phyloP scores from a whole-genome alignment of 768 basidiomycete genomes.

The Psilocybe cubensis region DNA sequence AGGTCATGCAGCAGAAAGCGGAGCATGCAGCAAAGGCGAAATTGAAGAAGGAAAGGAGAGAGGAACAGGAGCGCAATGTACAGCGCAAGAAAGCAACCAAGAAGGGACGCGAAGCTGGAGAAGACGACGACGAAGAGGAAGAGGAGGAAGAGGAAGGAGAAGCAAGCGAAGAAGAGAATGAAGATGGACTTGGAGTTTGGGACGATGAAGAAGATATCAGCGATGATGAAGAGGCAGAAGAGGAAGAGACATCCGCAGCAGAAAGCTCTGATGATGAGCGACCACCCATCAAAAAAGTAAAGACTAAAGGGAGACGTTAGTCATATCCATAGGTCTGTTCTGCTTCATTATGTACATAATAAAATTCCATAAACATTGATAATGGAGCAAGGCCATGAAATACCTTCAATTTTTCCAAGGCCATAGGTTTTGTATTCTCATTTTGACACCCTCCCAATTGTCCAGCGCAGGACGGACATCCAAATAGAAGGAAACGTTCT shows the following conservation, averaged over 20 bases:
- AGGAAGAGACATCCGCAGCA: slow-evolving; percentile 38
- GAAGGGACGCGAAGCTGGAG: slow-evolving; percentile 28
- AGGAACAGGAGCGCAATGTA: slow-evolving; percentile 93
- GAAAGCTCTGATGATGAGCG: slow-evolving; percentile 54
- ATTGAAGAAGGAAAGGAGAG: slow-evolving; percentile 74
- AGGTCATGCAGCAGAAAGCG: slow-evolving; percentile 65
- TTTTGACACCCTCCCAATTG: slow-evolving; percentile 89
- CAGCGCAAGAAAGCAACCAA: slow-evolving; percentile 69
- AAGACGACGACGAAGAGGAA: slow-evolving; percentile 33
- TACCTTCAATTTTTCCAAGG: slow-evolving; percentile 27
- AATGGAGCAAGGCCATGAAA: slow-evolving; percentile 1
- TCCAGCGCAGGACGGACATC: slow-evolving; percentile 95
- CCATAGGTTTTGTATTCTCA: slow-evolving; percentile 71
- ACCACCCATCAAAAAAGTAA: slow-evolving; percentile 62
- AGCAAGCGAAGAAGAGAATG: slow-evolving; percentile 44
- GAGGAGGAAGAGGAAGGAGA: slow-evolving; percentile 36
- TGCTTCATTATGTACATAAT: slow-evolving; percentile 5
- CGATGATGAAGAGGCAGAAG: slow-evolving; percentile 50
- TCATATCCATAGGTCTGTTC: slow-evolving; percentile 1
- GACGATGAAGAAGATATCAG: slow-evolving; percentile 70
- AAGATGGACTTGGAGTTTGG: slow-evolving; percentile 43
- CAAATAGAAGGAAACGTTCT: slow-evolving; percentile 83
- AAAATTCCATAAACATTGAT: slow-evolving; percentile 12
- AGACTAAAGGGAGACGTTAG: slow-evolving; percentile 51
- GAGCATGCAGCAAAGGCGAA: slow-evolving; percentile 80